Evolutionary conservation across 306 rosid species (phyloP).

Genomic region (Castanea crenata): DNA sequence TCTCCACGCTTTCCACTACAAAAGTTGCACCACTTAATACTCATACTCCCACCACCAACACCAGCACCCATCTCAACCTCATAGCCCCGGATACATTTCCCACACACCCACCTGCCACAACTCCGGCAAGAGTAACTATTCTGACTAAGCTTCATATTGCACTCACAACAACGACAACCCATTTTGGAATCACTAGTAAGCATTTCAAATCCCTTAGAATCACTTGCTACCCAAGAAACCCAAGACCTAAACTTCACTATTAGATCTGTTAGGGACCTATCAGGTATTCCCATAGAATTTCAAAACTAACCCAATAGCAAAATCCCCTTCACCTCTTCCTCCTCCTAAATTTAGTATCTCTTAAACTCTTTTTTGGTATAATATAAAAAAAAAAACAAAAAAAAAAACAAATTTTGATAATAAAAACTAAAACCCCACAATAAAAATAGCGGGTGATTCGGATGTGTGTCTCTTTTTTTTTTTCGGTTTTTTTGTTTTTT

Average conservation of each 20-base stretch:
- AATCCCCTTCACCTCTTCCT: conserved; percentile 14
- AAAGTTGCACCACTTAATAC: conserved; percentile 51
- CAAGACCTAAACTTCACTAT: conserved; percentile 64
- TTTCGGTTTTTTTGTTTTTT: conserved; percentile 15
- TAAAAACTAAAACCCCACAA: conserved; percentile 36
- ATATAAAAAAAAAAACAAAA: conserved; percentile 26
- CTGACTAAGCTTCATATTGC: conserved; percentile 35
- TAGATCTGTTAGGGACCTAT: conserved; percentile 66
- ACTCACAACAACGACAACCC: conserved; percentile 69
- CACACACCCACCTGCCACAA: conserved; percentile 76
- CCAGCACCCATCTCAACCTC: conserved; percentile 42
- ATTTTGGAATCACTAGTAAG: conserved; percentile 41
- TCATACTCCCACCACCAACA: conserved; percentile 30
- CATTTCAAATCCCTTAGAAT: conserved; percentile 52
- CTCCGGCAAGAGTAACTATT: conserved; percentile 56
- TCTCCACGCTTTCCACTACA: conserved; percentile 41
- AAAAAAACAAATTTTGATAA: no score
- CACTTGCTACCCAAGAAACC: conserved; percentile 53
- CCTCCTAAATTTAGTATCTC: conserved; percentile 29
- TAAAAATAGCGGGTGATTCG: conserved; percentile 63
- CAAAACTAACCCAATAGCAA: conserved; percentile 27
- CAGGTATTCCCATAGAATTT: conserved; percentile 92
- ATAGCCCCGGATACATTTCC: conserved; percentile 49
- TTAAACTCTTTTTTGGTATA: conserved; percentile 22
- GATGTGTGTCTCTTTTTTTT: conserved; percentile 31